Base-by-base conservation (phyloP, 2,329 filamentous ascomycete species). In the Neopestalotiopsis sp. region DNA sequence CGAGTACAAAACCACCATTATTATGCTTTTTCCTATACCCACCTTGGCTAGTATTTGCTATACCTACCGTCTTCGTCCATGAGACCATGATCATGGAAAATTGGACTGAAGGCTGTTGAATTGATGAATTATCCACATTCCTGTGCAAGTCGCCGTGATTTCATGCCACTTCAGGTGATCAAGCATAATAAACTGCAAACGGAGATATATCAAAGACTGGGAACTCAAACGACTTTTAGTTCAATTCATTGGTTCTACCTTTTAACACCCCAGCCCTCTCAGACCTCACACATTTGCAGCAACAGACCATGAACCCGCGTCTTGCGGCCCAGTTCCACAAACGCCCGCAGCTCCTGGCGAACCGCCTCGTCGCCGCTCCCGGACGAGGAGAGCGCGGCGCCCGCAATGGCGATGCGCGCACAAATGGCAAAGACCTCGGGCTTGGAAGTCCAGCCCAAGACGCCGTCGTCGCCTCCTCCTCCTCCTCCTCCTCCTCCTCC, bases 401-500 rank as follows among this genome's bases (percentile, higher is more conserved):
- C 82, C 32, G 79, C 76, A 2, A 81, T 73, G n/a, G 87, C 61
- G n/a, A 88, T 74, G 14, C 83, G 81, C 5, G 83, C 81, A 61
- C 87, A 88, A 57, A 92, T 80, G 2, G 86, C 85, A 77, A 94
- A 95, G 1, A 91, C 88, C 38, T 90, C 88, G 0, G 90, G 85
- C 68, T 90, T 90, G 1, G 91, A 90, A 1, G 88, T 87, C 90
- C 92, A 94, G 6, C 94, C 93, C 42, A 97, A 80, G 9, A 91
- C 85, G 0, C 91, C 91, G 75, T 94, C 92, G 1, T 77, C 71
- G 3, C 10, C 14, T 5, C 9, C 5, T 17, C 69, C 24, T 28
- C 24, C 3, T 28, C 24, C 24, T 24, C 24, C 24, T 24, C 24
- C 24, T 24, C 24, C 24, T 24, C n/a, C n/a, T n/a, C n/a, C n/a